Evolutionary conservation across 139 green algal genomes (phyloP).

Genomic region (Dunaliella primolecta): DNA sequence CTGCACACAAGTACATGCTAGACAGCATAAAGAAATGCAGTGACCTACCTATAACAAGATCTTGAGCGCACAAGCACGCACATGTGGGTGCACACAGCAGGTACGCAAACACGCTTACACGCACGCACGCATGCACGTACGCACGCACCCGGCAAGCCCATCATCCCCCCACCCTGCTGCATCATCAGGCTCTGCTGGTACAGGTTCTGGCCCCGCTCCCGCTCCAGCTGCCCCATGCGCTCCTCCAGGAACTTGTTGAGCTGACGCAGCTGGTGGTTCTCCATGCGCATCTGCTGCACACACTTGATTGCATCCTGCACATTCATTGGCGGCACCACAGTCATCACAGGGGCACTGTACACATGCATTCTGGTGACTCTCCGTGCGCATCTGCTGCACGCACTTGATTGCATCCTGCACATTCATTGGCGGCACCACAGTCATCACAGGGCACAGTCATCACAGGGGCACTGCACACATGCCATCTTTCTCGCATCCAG

Average conservation of each 20-base stretch:
- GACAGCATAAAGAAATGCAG: no score
- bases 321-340: no score
- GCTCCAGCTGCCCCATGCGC: slow-evolving; percentile 49
- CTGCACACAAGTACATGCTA: no score
- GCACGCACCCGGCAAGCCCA: not conserved
- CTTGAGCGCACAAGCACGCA: not conserved
- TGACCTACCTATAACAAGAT: no score
- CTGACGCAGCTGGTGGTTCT: slow-evolving; percentile 66
- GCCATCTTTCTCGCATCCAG: no score
- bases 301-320: slow-evolving; percentile 61
- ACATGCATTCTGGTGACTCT: no score
- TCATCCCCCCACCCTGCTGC: slow-evolving; percentile 13
- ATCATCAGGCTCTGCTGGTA: slow-evolving; percentile 57
- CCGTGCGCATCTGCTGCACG: slow-evolving; percentile 51
- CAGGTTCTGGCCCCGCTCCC: slow-evolving; percentile 47
- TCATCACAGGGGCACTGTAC: no score
- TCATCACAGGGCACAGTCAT: no score
- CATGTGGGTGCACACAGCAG: no score
- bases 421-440: slow-evolving; percentile 57
- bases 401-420: slow-evolving; percentile 65
- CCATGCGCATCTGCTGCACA: slow-evolving; percentile 54
- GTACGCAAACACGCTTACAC: not conserved
- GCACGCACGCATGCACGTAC: not conserved
- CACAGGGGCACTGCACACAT: no score
- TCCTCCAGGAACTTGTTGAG: slow-evolving; percentile 82